A percentile compares a stretch with the other conserved stretches of the same genome.
These are phyloP conservation scores for Arthrinium phaeospermum DNA, from an alignment of 2,329 filamentous ascomycete genomes.

Conservation along the genomic window DNA sequence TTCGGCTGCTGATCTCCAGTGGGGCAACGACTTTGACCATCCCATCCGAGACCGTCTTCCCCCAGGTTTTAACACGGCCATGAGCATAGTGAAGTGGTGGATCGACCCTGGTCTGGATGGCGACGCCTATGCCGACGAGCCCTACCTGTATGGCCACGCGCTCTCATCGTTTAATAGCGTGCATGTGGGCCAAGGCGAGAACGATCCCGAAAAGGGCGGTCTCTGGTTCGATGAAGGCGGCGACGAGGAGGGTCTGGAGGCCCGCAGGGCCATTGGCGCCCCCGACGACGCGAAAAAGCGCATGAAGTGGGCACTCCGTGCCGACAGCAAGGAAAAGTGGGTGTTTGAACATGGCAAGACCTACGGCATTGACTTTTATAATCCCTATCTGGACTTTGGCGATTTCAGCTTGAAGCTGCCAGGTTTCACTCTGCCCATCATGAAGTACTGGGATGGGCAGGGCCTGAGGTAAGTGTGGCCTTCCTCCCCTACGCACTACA, in stretches of 20 bases:
- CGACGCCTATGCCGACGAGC: conserved; percentile 85
- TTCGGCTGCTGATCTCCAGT: conserved; percentile 76
- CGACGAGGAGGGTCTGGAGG: conserved; percentile 58
- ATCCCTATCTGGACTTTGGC: conserved; percentile 86
- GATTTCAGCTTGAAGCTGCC: conserved; percentile 75
- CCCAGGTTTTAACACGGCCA: conserved; percentile 82
- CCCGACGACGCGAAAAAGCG: conserved; percentile 58
- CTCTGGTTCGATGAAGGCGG: conserved; percentile 70
- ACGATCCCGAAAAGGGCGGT: conserved; percentile 54
- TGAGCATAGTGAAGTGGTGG: conserved; percentile 86
- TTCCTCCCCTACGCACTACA: conserved; percentile 5
- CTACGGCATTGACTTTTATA: conserved; percentile 76
- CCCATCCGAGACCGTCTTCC: conserved; percentile 87
- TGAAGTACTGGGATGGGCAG: conserved; percentile 83
- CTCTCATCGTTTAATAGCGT: conserved; percentile 81
- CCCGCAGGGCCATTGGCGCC: conserved; percentile 53
- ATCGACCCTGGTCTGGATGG: conserved; percentile 91
- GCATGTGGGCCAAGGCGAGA: conserved; percentile 63
- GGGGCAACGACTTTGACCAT: conserved; percentile 94
- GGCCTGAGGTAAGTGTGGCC: conserved; percentile 66
- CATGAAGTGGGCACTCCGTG: conserved; percentile 64
- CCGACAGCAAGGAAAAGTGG: conserved; percentile 57
- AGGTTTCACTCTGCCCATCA: conserved; percentile 74
- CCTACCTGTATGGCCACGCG: conserved; percentile 84
- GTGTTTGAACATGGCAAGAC: conserved; percentile 59